Conservation (phyloP, 495 filamentous ascomycete species). For the Venustampulla echinocandica region DNA sequence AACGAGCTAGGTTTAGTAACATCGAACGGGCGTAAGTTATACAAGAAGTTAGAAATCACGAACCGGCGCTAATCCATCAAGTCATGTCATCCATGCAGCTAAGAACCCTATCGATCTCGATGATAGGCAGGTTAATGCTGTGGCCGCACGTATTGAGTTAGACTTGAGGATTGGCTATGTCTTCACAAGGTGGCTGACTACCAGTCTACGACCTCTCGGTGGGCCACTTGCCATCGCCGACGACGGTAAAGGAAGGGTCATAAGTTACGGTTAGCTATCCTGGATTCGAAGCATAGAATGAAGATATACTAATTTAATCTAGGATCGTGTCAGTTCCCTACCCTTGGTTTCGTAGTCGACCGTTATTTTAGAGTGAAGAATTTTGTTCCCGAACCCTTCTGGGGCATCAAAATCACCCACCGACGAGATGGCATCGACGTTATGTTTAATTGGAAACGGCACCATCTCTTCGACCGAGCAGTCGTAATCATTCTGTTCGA, state of each 20-base stretch:
- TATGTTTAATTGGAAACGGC: conserved; percentile 74
- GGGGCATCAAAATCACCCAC: conserved; percentile 81
- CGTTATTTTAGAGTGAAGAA: conserved; percentile 86
- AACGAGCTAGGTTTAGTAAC: conserved; percentile 87
- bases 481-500: conserved; percentile 77
- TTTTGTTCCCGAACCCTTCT: conserved; percentile 88
- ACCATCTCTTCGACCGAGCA: conserved; percentile 80
- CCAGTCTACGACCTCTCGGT: conserved; percentile 59
- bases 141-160: conserved; percentile 82
- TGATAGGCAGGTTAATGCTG: conserved; percentile 78
- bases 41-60: conserved; percentile 13
- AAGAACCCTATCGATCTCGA: conserved; percentile 68
- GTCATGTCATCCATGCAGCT: conserved; percentile 81
- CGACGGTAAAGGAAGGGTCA: conserved; percentile 40
- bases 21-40: conserved; percentile 75
- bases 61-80: conserved; percentile 23
- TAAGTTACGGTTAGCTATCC: conserved; percentile 79
- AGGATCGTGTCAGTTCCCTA: conserved; percentile 97
- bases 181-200: conserved; percentile 84
- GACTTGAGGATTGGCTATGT: conserved; percentile 85
- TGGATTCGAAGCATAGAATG: too few species aligned
- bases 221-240: conserved; percentile 34
- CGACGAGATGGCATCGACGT: conserved; percentile 69
- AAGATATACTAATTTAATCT: conserved; percentile 8
- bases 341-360: conserved; percentile 93